Base-by-base conservation (phyloP, 139 green algal genomes). In the Tetradesmus lagerheimii region DNA sequence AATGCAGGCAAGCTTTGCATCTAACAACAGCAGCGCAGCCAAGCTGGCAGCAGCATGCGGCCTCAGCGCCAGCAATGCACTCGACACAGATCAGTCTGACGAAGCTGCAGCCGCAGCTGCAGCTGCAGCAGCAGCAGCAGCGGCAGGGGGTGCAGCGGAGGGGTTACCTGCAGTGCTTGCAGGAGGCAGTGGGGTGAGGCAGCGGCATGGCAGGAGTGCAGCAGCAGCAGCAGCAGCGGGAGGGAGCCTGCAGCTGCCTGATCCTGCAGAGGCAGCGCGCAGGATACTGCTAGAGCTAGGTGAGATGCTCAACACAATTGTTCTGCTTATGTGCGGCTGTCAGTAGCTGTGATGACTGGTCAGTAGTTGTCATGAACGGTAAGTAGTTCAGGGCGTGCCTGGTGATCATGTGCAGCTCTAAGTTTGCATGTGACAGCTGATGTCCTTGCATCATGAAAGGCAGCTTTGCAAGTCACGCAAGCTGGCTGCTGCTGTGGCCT, bases 1-100 rank as follows among this genome's bases (percentile, higher is more conserved):
- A 62, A 89, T 96, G 89, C 31, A 86, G 27, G 90, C 87, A 0
- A 67, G 67, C 23, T 77, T 93, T 5, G 50, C 80, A 20, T 92
- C 90, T 37, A 92, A 89, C 80, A 80, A 34, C 34, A 41, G 38
- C 23, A n/a, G 64, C 20, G 90, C 89, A 4, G 1, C 9, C 0
- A 23, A 77, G 9, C 67, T 94, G 62, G 90, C 87, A 4, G 29
- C 41, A 25, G n/a, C 79, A n/a, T 41, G 78, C 31, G 91, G 87
- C 67, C 78, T 92, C 34, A 41, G 38, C 64, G 35, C 25, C 64
- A 80, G 83, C 38, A 64, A 9, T 78, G n/a, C 67, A 39, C n/a
- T 38, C 39, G 67, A 78, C 20, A n/a, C 8, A 39, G 67, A 78
- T 14, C n/a, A 78, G 9, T 38, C 67, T 23, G 67, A 38, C 9